Evolutionary conservation across 78 protist species (phyloP), one percentile per base, ranked within the genome.

Genomic region (Dictyostelium firmibasis): DNA sequence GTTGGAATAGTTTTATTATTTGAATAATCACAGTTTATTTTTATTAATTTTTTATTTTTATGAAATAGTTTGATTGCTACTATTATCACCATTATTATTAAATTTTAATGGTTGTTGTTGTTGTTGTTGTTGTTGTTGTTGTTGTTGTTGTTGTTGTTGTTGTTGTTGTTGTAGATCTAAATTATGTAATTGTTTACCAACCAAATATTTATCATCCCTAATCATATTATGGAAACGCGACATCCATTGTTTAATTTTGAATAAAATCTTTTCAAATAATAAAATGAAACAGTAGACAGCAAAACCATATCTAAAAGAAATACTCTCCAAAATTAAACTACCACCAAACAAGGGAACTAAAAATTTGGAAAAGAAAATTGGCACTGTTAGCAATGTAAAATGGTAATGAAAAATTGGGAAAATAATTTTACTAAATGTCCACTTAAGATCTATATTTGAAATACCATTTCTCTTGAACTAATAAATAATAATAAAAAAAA

Each of bases 121-220:
- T 72, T 72, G 44, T 72, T 72, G 36, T 72, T 72, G 44, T 72
- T 72, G 36, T 72, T 72, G 44, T 72, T 72, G 36, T 72, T 72
- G 44, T 72, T 72, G 36, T 72, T 72, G 44, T 72, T 72, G 36
- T 72, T 72, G 44, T 72, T 72, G 36, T 72, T 72, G 44, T 72
- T 72, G 36, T 72, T 72, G 44, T 72, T 72, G n/a, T n/a, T n/a
- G n/a, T n/a, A n/a, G 38, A 72, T 89, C 94, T 16, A 89, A 10
- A 38, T 89, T 89, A 43, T 89, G 94, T 81, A 89, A 81, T 69
- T 81, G 94, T 81, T 89, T 78, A 35, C 94, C 87, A 81, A 89
- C 76, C 10, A 89, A 75, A 69, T 89, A 89, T 81, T 75, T 43
- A 25, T 89, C 94, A 70, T 89, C 94, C 44, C 86, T 60, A 5